Evolutionary conservation across 805 yeast species (phyloP).

Genomic region (Saccharomycopsis sp.): DNA sequence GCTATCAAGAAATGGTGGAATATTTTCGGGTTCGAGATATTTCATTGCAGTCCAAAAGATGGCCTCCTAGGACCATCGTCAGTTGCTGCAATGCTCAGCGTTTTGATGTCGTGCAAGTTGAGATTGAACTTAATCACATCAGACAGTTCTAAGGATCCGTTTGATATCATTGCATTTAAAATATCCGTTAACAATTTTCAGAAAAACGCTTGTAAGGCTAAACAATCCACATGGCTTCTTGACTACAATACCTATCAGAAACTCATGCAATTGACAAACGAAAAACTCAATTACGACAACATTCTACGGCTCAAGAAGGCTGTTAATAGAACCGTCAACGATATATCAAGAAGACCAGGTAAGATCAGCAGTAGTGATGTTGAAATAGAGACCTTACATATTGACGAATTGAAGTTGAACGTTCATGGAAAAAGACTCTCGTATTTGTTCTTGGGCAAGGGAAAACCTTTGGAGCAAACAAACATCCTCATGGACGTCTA

Average conservation of each 20-base stretch:
- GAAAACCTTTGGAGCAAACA: constrained; percentile 30
- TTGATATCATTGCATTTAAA: constrained; percentile 65
- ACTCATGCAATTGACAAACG: constrained; percentile 42
- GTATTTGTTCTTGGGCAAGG: constrained; percentile 30
- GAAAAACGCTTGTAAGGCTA: constrained; percentile 34
- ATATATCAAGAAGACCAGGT: constrained; percentile 35
- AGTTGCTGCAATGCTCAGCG: constrained; percentile 74
- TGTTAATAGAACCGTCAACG: constrained; percentile 69
- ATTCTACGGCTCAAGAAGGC: constrained; percentile 52
- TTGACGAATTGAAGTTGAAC: constrained; percentile 28
- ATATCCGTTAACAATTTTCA: constrained; percentile 71
- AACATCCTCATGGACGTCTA: constrained; percentile 36
- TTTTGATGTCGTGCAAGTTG: constrained; percentile 58
- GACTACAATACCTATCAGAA: constrained; percentile 23
- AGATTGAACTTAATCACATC: constrained; percentile 48
- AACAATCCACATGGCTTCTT: constrained; percentile 13
- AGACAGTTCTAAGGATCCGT: constrained; percentile 60
- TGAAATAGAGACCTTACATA: constrained; percentile 31
- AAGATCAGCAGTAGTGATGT: constrained; percentile 28
- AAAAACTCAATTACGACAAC: constrained; percentile 35
- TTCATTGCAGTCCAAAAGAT: constrained; percentile 31
- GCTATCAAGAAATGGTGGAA: constrained; percentile 83
- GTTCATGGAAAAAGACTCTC: constrained; percentile 30
- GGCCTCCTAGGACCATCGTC: constrained; percentile 59
- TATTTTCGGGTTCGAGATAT: constrained; percentile 50